Evolutionary conservation across 148 eudicot genomes (phyloP), one percentile per base, ranked within the genome.

Genomic region (Linanthus parryae): DNA sequence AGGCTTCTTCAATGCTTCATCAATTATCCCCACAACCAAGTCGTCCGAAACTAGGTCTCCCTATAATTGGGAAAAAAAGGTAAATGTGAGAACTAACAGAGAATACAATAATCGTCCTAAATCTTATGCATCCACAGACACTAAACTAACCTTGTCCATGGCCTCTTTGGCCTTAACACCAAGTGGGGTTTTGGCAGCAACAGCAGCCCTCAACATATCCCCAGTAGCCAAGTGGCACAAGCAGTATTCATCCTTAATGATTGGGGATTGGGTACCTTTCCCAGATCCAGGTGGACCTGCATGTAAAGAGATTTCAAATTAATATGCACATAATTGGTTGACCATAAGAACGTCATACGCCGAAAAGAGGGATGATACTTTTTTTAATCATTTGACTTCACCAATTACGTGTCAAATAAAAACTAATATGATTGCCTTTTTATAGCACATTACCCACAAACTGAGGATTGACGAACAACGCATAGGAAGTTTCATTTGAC

Each of bases 231-330:
- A 71, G 75, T 92, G 99, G 63, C 99, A 92, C 52, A 92, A 73
- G 74, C 99, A 92, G 62, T 81, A 87, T 66, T 92, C 94, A 64
- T 84, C 99, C 80, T 87, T 92, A 25, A 92, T 79, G 20, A 88
- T 15, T 16, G 99, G 99, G 20, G 99, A 92, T 52, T 92, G 99
- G 42, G 99, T 92, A 31, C 99, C 99, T 78, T 92, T 92, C 6
- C 99, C 99, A 16, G 88, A 92, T 56, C 95, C 99, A 58, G 99
- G 96, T 33, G 99, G 99, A 44, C 99, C 96, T 92, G 70, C 52
- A 46, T n/a, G 0, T 14, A 34, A 25, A 18, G 28, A 21, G 8
- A 7, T 18, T 24, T 36, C 51, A 47, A 24, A 11, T 24, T 24
- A 2, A 0, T n/a, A n/a, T n/a, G n/a, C n/a, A n/a, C n/a, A n/a